Evolutionary conservation across 305 asterid genomes (phyloP).

Genomic region (Fraxinus dipetala): DNA sequence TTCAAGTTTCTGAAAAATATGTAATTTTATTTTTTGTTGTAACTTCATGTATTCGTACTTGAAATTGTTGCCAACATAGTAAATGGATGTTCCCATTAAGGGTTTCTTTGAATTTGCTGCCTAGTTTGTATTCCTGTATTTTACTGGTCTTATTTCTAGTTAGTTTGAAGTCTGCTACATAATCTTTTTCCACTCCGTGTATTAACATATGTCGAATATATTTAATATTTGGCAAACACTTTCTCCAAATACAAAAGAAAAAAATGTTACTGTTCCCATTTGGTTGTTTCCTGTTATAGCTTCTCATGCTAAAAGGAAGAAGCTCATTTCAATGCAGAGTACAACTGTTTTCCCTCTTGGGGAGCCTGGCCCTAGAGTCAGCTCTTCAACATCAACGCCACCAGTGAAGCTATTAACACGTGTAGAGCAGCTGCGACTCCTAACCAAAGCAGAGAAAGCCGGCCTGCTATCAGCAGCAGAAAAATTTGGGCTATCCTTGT

Average conservation of each 20-base stretch:
- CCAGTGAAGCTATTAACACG: slow-evolving; percentile 69
- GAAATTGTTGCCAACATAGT: not conserved
- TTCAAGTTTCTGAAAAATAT: not conserved
- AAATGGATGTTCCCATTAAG: not conserved
- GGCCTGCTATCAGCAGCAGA: slow-evolving; percentile 91
- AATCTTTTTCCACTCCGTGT: not conserved
- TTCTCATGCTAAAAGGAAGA: not conserved
- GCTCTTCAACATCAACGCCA: slow-evolving; percentile 26
- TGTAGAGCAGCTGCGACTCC: slow-evolving; percentile 80
- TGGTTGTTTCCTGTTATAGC: not conserved
- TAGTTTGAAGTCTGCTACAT: not conserved
- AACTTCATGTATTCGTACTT: not conserved
- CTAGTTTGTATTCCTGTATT: not conserved
- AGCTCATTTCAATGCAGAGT: slow-evolving; percentile 24
- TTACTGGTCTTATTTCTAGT: not conserved
- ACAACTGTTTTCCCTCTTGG: slow-evolving; percentile 36
- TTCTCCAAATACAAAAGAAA: not conserved
- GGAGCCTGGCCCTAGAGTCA: slow-evolving; percentile 35
- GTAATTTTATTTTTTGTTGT: not conserved
- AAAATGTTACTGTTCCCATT: not conserved
- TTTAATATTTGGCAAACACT: not conserved
- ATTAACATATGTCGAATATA: not conserved
- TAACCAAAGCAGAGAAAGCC: slow-evolving; percentile 86
- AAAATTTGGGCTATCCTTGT: slow-evolving; percentile 63
- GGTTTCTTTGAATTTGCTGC: not conserved